Base-by-base conservation (phyloP, 345 rosid genomes). In the Trapa bicornis region DNA sequence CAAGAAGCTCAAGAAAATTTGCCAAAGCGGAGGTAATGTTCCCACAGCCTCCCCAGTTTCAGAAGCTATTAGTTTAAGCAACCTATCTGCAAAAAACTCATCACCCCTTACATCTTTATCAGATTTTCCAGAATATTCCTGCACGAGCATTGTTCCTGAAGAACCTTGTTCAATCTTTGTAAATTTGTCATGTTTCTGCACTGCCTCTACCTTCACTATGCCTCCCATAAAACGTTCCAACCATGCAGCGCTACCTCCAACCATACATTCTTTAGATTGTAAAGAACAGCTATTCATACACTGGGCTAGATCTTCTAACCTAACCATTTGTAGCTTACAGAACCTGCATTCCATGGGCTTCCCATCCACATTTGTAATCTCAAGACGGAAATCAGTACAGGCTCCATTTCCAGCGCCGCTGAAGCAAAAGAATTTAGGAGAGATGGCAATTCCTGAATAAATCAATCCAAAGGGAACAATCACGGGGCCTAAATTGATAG, bases 261-360 rank as follows among this genome's bases (percentile, higher is more conserved):
- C 61, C 67, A 61, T 33, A 22, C 65, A 54, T 56, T 75, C 82
- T n/a, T 37, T 13, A 16, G n/a, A 35, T 37, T 47, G 53, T 61
- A 64, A 52, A 37, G 56, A 22, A 64, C 53, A 71, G 37, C 68
- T 53, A 22, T 47, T 43, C 70, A 70, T 73, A 22, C 42, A 65
- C 71, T 68, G 43, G 53, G 65, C 54, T 72, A 17, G 67, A 9
- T 65, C 61, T 39, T 75, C 72, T 67, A 79, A 70, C 73, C 75
- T 64, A 50, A 77, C 72, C 77, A 91, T 75, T 77, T 80, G 82
- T 52, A 94, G 83, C 77, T 82, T 86, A 62, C 87, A 81, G 43
- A 84, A 91, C 68, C 83, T 91, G 77, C 96, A 89, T 73, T 86
- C 89, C 75, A 87, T 64, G 56, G 97, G 93, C 47, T 85, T 87